A percentile compares a stretch with the other conserved stretches of the same genome.
Evolutionary conservation across 164 flowering plant genomes (phyloP).

Genomic region (Nymphaea thermarum): DNA sequence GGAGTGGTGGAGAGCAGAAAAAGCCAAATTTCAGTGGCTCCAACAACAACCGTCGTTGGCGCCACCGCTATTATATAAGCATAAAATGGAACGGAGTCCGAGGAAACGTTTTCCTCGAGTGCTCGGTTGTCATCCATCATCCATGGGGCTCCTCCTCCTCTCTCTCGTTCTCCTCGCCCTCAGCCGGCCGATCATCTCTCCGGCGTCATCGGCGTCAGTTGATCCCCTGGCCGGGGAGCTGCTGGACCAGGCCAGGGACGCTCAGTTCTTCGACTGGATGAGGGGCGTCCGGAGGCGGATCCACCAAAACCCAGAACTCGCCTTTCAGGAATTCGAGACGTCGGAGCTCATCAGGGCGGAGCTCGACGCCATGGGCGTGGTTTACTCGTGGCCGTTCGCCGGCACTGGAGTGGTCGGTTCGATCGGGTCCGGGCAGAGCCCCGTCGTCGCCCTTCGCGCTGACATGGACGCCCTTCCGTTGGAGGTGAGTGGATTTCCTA

Average conservation of each 20-base stretch:
- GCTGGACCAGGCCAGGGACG: conserved; percentile 33
- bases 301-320: conserved; percentile 64
- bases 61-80: no score
- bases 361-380: conserved; percentile 51
- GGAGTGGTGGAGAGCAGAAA: no score
- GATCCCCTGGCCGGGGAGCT: conserved; percentile 18
- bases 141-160: not conserved
- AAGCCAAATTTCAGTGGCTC: no score
- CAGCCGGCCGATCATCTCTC: not conserved
- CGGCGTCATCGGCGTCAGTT: conserved; percentile 1
- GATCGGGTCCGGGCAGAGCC: conserved; percentile 47
- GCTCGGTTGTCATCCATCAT: not conserved
- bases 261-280: conserved; percentile 51
- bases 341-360: conserved; percentile 46
- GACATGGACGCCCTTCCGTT: conserved; percentile 94
- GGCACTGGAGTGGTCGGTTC: conserved; percentile 59
- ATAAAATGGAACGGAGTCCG: no score
- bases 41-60: no score
- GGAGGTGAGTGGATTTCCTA: conserved; percentile 28
- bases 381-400: conserved; percentile 58
- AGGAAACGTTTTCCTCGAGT: not conserved
- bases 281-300: conserved; percentile 40
- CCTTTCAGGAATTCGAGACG: conserved; percentile 51
- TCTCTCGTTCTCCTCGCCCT: not conserved
- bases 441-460: conserved; percentile 51